Evolutionary conservation across 495 filamentous ascomycete genomes (phyloP).

Genomic region (Penicillium lagena): DNA sequence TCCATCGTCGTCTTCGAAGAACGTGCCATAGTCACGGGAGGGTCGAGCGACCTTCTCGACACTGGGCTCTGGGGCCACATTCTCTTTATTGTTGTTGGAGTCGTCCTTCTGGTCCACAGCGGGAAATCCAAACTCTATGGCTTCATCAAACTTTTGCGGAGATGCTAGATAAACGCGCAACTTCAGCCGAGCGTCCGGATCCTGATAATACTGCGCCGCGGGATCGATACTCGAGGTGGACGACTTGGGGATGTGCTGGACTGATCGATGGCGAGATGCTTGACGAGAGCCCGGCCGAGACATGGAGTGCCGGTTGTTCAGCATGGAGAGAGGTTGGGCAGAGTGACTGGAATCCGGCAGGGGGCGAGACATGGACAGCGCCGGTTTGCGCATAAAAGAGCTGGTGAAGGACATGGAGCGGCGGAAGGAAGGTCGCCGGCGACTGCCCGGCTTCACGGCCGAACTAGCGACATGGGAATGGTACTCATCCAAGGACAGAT

Average conservation of each 20-base stretch:
- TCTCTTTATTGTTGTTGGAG: constrained; percentile 24
- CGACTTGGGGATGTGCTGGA: constrained; percentile 21
- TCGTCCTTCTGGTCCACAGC: constrained; percentile 30
- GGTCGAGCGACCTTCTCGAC: neutral
- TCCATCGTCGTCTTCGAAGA: constrained; percentile 40
- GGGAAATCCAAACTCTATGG: constrained; percentile 88
- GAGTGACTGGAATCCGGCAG: constrained; percentile 12
- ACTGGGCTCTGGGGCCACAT: constrained; percentile 11
- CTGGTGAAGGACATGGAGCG: constrained; percentile 40
- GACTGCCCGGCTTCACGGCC: constrained; percentile 14
- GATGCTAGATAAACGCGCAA: constrained; percentile 84
- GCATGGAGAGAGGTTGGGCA: constrained; percentile 7
- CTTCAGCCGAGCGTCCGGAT: constrained; percentile 83
- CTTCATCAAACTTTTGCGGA: constrained; percentile 93
- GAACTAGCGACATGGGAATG: constrained; percentile 36
- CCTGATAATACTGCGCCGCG: constrained; percentile 76
- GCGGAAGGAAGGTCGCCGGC: constrained; percentile 36
- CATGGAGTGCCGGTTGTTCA: constrained; percentile 12
- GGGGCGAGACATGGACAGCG: constrained; percentile 10
- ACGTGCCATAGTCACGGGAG: constrained; percentile 20
- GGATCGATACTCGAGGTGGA: constrained; percentile 61
- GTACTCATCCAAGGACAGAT: constrained; percentile 57
- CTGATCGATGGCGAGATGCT: constrained; percentile 17
- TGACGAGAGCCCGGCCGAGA: constrained; percentile 33
- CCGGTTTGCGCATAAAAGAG: constrained; percentile 3